phyloP scores from a whole-genome alignment of 495 filamentous ascomycete genomes.

The Lophiostoma macrostomum region DNA sequence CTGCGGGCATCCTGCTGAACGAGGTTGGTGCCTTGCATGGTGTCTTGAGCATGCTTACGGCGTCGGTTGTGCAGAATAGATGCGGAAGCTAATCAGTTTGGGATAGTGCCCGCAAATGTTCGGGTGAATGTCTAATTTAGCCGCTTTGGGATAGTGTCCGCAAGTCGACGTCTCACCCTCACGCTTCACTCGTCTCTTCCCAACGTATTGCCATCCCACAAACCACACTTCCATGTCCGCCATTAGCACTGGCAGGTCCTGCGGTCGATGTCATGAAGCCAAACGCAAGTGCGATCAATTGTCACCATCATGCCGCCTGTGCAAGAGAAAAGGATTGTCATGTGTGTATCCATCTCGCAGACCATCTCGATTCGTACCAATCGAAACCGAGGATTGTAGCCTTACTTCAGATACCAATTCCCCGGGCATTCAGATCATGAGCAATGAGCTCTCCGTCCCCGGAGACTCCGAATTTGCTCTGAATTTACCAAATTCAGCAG shows the following conservation, averaged over 20 bases:
- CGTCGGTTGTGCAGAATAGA: neutral
- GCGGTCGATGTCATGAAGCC: neutral
- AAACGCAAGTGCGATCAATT: constrained; percentile 5
- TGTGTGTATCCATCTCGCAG: constrained; percentile 1
- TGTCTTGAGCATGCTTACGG: neutral
- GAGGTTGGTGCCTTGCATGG: neutral
- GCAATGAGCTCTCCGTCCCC: constrained; percentile 1
- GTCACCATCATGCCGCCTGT: neutral
- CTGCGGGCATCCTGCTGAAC: neutral
- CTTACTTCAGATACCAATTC: neutral
- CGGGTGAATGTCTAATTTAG: neutral
- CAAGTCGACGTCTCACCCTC: neutral
- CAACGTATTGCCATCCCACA: neutral
- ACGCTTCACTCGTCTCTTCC: neutral
- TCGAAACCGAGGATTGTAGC: neutral
- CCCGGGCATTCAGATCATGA: neutral
- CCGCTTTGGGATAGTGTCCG: constrained; percentile 1
- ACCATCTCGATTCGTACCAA: neutral
- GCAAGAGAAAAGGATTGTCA: neutral
- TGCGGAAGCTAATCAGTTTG: constrained; percentile 3
- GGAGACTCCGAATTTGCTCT: neutral
- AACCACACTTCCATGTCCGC: neutral
- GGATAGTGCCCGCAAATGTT: neutral
- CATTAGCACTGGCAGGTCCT: constrained; percentile 2
- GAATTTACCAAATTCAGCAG: neutral